Evolutionary conservation across 2,329 filamentous ascomycete species (phyloP).

Genomic region (Ceratocystis cubensis): DNA sequence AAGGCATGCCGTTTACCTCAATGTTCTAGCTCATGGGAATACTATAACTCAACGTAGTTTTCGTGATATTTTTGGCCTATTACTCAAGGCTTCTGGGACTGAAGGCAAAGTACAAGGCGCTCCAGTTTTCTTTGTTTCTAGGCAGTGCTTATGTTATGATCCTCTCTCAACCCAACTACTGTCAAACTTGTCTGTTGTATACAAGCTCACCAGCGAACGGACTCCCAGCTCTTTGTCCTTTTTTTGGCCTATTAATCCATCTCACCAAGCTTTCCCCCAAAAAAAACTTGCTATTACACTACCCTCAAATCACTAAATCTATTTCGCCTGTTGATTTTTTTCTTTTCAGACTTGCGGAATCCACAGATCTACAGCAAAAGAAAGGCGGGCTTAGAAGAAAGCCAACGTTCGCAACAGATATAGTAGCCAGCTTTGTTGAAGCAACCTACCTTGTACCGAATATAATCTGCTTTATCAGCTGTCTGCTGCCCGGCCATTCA

Average conservation of each 20-base stretch:
- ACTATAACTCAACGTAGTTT: not conserved
- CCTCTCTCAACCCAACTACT: not conserved
- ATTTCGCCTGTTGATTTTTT: not conserved
- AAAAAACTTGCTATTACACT: not conserved
- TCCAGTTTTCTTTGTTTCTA: slow-evolving; percentile 17
- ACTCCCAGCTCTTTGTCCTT: not conserved
- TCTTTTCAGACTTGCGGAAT: not conserved
- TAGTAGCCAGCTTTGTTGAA: not conserved
- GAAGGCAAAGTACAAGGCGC: not conserved
- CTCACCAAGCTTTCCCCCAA: not conserved
- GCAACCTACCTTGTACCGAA: not conserved
- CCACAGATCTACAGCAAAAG: not conserved
- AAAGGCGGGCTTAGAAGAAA: not conserved
- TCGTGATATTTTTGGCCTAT: slow-evolving; percentile 7
- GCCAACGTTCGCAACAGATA: not conserved
- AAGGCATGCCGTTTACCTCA: not conserved
- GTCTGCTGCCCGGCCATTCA: not conserved
- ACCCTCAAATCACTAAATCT: not conserved
- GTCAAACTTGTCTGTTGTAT: not conserved
- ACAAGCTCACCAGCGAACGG: not conserved
- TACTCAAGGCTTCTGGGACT: not conserved
- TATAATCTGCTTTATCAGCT: not conserved
- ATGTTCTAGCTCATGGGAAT: not conserved
- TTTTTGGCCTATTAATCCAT: not conserved
- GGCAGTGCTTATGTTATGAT: not conserved